phyloP scores from a whole-genome alignment of 768 basidiomycete species.

The Rhizopogon vinicolor region DNA sequence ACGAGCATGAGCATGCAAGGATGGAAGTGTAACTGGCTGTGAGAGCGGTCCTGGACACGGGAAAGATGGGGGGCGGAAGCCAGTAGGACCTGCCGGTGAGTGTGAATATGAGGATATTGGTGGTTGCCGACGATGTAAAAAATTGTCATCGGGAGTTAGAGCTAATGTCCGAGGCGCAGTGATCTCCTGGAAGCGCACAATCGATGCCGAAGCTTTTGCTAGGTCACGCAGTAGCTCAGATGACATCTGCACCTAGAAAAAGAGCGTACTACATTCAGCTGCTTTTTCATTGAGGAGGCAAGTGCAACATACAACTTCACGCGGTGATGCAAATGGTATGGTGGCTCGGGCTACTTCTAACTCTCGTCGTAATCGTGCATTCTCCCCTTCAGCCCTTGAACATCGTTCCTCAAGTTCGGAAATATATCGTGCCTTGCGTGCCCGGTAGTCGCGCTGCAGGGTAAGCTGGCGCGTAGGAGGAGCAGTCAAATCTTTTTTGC shows the following conservation, averaged over 20 bases:
- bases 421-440: constrained; percentile 53
- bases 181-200: constrained; percentile 48
- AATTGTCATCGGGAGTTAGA: constrained; percentile 3
- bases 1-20: background rate
- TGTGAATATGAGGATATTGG: constrained; percentile 6
- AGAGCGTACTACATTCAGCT: background rate
- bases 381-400: constrained; percentile 52
- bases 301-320: constrained; percentile 22
- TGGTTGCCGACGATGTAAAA: background rate
- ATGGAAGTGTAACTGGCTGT: background rate
- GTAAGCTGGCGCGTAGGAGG: constrained; percentile 54
- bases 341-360: constrained; percentile 39
- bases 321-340: constrained; percentile 24
- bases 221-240: constrained; percentile 48
- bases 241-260: constrained; percentile 44
- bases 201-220: constrained; percentile 40
- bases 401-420: constrained; percentile 52
- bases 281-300: background rate
- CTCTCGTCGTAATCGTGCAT: constrained; percentile 43
- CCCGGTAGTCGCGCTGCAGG: constrained; percentile 63
- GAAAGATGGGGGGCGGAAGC: constrained; percentile 22
- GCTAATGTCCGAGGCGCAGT: constrained; percentile 31
- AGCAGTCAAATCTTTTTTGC: constrained; percentile 60
- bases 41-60: constrained; percentile 18
- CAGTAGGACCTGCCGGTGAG: constrained; percentile 5